Evolutionary conservation across 257 asterid genomes (phyloP), one percentile per base, ranked within the genome.

Genomic region (Nicotiana attenuata): DNA sequence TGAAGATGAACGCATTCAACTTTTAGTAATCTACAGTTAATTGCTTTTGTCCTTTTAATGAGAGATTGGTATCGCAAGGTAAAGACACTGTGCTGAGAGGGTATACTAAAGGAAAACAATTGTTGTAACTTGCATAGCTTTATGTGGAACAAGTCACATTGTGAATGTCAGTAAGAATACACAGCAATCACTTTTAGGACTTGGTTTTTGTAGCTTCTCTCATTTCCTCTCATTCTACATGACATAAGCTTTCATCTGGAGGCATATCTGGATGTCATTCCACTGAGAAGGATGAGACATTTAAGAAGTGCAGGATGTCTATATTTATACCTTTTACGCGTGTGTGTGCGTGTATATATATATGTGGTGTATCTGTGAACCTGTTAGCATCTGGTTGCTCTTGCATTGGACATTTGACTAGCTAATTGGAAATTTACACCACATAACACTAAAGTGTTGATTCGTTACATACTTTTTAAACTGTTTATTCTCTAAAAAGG

Each of bases 391-490:
- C 57, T 69, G 57, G 77, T 69, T 69, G 77, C 77, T 69, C 77
- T 69, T 69, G 78, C 78, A 71, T 20, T 71, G 78, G 78, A 45
- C 19, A 71, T 71, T 71, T 71, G 31, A 41, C 33, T 38, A 71
- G 35, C 35, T 20, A 5, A 41, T 20, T 71, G 33, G 78, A 11
- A 69, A 41, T 10, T 8, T 45, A 41, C 78, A 69, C 57, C 57
- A 41, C 55, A 71, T 41, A 22, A 6, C 20, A 41, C 59, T 22
- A 11, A 14, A 41, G 7, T 20, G 33, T 71, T 68, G 31, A 13
- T 71, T 10, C 20, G 14, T 71, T 71, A 38, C 77, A 20, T 41
- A 69, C 22, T 69, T 35, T 53, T 68, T n/a, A 67, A 20, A 20
- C 47, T 71, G 57, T 13, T 67, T 68, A 10, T 38, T 71, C 59